Percentiles rank a stretch among this genome's conserved stretches.
Evolutionary conservation across 176 grass and related monocot genomes (phyloP).

Genomic region (Eleusine coracana): DNA sequence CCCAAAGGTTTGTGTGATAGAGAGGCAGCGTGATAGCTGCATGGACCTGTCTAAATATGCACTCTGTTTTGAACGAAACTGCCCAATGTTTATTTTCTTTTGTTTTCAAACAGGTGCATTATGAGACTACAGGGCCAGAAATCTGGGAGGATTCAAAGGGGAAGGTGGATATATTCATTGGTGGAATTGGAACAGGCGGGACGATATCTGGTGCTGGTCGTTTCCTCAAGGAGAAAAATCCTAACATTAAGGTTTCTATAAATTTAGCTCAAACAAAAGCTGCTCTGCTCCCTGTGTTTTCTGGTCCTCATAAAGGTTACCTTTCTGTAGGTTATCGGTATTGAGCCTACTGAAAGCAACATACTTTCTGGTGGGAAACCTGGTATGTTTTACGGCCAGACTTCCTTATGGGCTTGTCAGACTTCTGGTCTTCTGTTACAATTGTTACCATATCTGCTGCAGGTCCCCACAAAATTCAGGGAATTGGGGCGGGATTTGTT

Average conservation of each 20-base stretch:
- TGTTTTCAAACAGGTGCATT: conserved; percentile 69
- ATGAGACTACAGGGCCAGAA: conserved; percentile 94
- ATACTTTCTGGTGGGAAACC: conserved; percentile 91
- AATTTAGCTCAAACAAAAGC: background rate
- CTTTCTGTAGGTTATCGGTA: conserved; percentile 75
- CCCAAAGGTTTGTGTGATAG: conserved; percentile 61
- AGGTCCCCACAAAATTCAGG: conserved; percentile 99
- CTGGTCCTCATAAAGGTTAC: conserved; percentile 16
- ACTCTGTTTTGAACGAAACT: background rate
- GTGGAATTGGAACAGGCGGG: conserved; percentile 90
- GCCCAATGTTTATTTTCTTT: conserved; percentile 15
- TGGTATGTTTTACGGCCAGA: conserved; percentile 53
- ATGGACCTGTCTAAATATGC: conserved; percentile 21
- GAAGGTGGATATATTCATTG: conserved; percentile 90
- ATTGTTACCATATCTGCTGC: conserved; percentile 8
- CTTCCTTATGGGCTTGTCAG: conserved; percentile 12
- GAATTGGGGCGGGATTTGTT: conserved; percentile 92
- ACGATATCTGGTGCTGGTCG: conserved; percentile 87
- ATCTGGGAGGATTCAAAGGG: conserved; percentile 99
- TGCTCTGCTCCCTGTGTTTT: conserved; percentile 13
- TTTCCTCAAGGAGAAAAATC: conserved; percentile 89
- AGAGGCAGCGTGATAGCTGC: background rate
- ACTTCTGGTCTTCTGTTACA: conserved; percentile 35
- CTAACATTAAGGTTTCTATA: conserved; percentile 82
- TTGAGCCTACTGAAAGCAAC: conserved; percentile 96